A percentile compares a stretch with the other conserved stretches of the same genome.
These are phyloP conservation scores for Pestalotiopsis sp. DNA, from an alignment of 2,329 filamentous ascomycete species.

Conservation along the genomic window DNA sequence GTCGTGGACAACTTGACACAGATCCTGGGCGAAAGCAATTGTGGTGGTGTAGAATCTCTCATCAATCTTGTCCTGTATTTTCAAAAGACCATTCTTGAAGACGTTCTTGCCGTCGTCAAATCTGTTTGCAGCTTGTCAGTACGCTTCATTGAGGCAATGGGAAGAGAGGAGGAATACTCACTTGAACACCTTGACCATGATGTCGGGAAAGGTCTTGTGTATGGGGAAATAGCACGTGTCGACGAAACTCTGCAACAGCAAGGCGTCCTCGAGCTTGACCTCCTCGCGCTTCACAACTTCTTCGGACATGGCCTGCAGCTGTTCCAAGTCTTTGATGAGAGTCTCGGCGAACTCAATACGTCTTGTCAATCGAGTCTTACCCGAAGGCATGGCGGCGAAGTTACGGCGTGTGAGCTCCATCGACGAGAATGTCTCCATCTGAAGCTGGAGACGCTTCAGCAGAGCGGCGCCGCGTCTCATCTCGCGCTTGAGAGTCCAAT, in stretches of 20 bases:
- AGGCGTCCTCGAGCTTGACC: constrained; percentile 73
- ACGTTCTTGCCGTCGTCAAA: constrained; percentile 58
- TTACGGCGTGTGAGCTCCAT: constrained; percentile 96
- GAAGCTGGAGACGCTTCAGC: constrained; percentile 87
- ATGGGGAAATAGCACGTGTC: constrained; percentile 93
- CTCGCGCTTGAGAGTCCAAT: constrained; percentile 97
- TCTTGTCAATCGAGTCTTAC: constrained; percentile 73
- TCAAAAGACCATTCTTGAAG: constrained; percentile 53
- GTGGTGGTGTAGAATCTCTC: constrained; percentile 58
- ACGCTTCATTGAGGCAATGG: constrained; percentile 12
- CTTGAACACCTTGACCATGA: constrained; percentile 78
- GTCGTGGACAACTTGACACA: constrained; percentile 53
- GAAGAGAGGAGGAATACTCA: constrained; percentile 52
- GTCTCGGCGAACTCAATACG: constrained; percentile 86
- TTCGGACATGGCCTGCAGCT: constrained; percentile 69
- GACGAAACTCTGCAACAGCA: constrained; percentile 76
- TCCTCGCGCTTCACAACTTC: constrained; percentile 74
- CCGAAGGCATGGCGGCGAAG: constrained; percentile 89
- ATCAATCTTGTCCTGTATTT: constrained; percentile 53
- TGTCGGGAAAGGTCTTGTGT: constrained; percentile 70
- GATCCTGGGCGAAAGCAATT: constrained; percentile 55
- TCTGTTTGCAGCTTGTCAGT: constrained; percentile 45
- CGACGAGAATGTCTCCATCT: constrained; percentile 94
- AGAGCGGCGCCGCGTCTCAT: constrained; percentile 87
- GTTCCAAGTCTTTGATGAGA: constrained; percentile 74